A percentile compares a stretch with the other conserved stretches of the same genome.
phyloP scores from a whole-genome alignment of 768 basidiomycete species.

The Boletus subcaerulescens region DNA sequence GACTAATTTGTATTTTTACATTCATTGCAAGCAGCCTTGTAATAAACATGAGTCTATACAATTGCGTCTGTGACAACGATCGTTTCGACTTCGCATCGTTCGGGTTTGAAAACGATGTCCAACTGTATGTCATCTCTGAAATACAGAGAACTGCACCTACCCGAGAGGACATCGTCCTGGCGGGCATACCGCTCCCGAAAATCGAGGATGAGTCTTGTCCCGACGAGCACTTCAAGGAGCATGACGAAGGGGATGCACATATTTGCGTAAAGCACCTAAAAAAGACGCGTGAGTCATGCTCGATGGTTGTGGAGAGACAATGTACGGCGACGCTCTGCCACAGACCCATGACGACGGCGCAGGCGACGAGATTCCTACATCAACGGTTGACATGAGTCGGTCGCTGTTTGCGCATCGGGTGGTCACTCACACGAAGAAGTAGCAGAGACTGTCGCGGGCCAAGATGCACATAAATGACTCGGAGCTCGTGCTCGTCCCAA shows the following conservation, averaged over 20 bases:
- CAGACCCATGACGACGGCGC: conserved; percentile 25
- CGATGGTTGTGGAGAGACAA: background rate
- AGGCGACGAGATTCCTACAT: conserved; percentile 24
- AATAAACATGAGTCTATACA: background rate
- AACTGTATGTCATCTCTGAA: conserved; percentile 6
- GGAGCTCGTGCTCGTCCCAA: conserved; percentile 1
- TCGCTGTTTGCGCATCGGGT: background rate
- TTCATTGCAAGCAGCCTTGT: too few relatives aligned
- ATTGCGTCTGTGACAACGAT: conserved; percentile 8
- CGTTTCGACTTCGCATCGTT: conserved; percentile 21
- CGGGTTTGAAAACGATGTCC: conserved; percentile 1
- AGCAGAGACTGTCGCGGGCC: conserved; percentile 29
- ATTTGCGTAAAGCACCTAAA: conserved; percentile 27
- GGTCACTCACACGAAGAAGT: conserved; percentile 30
- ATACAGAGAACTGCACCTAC: conserved; percentile 14
- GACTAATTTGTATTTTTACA: too few relatives aligned
- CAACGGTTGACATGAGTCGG: background rate
- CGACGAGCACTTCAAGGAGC: conserved; percentile 30
- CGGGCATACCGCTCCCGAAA: conserved; percentile 30
- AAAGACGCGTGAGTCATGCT: background rate
- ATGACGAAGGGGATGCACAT: conserved; percentile 31
- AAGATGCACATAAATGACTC: conserved; percentile 22
- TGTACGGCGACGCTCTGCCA: conserved; percentile 27
- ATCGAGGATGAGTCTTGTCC: conserved; percentile 30
- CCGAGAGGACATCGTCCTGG: conserved; percentile 10